phyloP scores from a whole-genome alignment of 371 early-diverging fungal species.

The Mortierella sp. region DNA sequence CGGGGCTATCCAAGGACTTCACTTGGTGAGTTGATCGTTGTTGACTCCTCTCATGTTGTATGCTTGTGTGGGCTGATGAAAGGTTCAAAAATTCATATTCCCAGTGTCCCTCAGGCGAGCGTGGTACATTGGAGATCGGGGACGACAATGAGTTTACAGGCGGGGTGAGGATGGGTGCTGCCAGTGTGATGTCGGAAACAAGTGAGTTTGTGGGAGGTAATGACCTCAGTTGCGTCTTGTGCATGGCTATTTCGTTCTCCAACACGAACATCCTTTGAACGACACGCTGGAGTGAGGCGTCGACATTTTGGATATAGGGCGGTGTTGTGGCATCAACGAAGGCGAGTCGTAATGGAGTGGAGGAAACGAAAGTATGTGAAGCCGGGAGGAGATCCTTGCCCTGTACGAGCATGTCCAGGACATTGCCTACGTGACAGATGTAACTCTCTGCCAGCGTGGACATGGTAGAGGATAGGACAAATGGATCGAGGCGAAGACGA shows the following conservation, averaged over 20 bases:
- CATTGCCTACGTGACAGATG: slow-evolving; percentile 34
- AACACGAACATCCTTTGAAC: slow-evolving; percentile 38
- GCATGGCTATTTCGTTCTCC: slow-evolving; percentile 35
- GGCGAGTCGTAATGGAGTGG: slow-evolving; percentile 27
- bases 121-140: slow-evolving; percentile 16
- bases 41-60: slow-evolving; percentile 15
- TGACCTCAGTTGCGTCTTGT: slow-evolving; percentile 1
- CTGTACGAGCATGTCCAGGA: slow-evolving; percentile 32
- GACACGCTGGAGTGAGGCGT: slow-evolving; percentile 28
- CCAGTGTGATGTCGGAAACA: slow-evolving; percentile 22
- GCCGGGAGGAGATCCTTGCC: slow-evolving; percentile 22
- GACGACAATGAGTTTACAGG: slow-evolving; percentile 42
- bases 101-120: slow-evolving; percentile 38
- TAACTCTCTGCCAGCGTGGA: slow-evolving; percentile 31
- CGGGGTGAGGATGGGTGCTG: slow-evolving; percentile 42
- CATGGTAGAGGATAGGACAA: slow-evolving; percentile 6
- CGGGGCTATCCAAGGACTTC: slow-evolving; percentile 5
- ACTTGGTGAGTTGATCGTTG: background rate
- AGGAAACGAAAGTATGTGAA: slow-evolving; percentile 24
- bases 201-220: slow-evolving; percentile 5
- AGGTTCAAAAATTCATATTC: slow-evolving; percentile 44
- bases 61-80: slow-evolving; percentile 16
- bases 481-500: background rate
- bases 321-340: slow-evolving; percentile 40
- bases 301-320: slow-evolving; percentile 38